phyloP scores from a whole-genome alignment of 305 asterid species.

The Solanum hybrid region DNA sequence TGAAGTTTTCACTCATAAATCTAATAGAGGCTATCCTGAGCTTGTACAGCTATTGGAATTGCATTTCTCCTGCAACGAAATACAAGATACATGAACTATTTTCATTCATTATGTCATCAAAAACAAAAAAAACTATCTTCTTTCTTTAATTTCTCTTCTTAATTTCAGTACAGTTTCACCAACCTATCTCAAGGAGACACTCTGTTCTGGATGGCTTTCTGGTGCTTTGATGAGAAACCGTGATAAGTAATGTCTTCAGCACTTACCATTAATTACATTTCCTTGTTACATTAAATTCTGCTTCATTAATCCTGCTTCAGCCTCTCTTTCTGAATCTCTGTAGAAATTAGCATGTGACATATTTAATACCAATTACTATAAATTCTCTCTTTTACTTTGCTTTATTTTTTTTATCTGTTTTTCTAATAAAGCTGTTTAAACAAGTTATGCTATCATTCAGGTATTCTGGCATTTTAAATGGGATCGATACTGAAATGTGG shows the following conservation, averaged over 20 bases:
- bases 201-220: constrained; percentile 88
- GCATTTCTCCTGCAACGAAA: neutral
- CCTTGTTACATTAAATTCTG: neutral
- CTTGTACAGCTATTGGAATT: neutral
- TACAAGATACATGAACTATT: neutral
- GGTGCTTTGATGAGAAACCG: constrained; percentile 58
- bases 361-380: neutral
- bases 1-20: neutral
- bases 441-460: constrained; percentile 22
- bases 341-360: neutral
- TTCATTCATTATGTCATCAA: neutral
- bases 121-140: neutral
- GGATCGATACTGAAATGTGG: constrained; percentile 79
- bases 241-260: constrained; percentile 46
- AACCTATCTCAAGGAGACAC: constrained; percentile 79
- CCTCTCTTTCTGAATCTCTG: neutral
- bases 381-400: neutral
- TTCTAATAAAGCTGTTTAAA: neutral
- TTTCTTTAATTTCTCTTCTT: constrained; percentile 23
- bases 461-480: constrained; percentile 75
- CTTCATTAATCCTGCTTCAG: neutral
- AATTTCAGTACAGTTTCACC: constrained; percentile 82
- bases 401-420: neutral
- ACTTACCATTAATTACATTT: neutral
- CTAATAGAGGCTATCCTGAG: neutral